Evolutionary conservation across 805 yeast genomes (phyloP), one percentile per base, ranked within the genome.

Genomic region (Metschnikowia cubensis): DNA sequence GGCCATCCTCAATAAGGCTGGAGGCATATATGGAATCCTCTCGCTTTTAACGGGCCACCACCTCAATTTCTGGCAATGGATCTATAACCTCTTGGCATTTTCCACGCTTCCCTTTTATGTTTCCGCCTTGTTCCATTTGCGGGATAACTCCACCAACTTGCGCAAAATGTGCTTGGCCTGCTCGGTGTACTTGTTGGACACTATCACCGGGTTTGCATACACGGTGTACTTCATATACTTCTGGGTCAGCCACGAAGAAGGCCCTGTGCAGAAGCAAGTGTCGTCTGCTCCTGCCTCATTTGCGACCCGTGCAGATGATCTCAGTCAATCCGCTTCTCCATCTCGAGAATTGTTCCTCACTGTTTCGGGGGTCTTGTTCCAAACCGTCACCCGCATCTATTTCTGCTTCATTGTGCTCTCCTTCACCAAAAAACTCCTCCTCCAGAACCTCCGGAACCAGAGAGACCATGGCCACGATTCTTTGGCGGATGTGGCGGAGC

Each of bases 31-130:
- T 66, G 99, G 97, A 29, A 72, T 92, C 34, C 71, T 90, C 20
- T 90, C 97, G 0, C 66, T 92, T 22, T 79, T 92, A 61, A 91
- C 97, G 0, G 94, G 96, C 1, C 96, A 91, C 62, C 94, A 94
- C 2, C 75, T 91, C 49, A 84, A 83, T 52, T 79, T 84, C 52
- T 71, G 87, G 70, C 97, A 92, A 63, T 87, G 96, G 94, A 51
- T 86, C 1, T 81, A 84, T 56, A 89, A 91, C 65, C 58, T 85
- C 15, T 65, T 84, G 51, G 84, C 95, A 2, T 70, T 87, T 14
- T 48, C 79, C 3, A 73, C 83, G 5, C 68, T 91, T 40, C 82
- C 90, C 3, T 75, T 86, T 48, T 88, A 84, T 64, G 69, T 83
- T 3, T 70, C 78, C 36, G 94, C 89, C 0, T 73, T 88, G 38